Conservation (phyloP, 257 asterid species). For the Solanum boliviense region DNA sequence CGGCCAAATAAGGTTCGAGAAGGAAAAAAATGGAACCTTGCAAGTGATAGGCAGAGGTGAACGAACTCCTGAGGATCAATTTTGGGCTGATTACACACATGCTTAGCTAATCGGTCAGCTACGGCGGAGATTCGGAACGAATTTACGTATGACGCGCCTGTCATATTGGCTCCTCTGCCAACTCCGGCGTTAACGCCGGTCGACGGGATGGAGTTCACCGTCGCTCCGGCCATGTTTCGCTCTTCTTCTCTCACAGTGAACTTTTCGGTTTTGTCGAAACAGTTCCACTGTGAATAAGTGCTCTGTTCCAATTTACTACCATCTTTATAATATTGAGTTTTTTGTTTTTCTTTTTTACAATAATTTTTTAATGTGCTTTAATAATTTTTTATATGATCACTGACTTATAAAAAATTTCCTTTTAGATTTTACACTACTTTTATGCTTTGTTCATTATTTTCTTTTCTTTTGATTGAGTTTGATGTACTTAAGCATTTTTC, state of each 20-base stretch:
- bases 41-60: conserved; percentile 53
- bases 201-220: conserved; percentile 12
- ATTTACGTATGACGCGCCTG: conserved; percentile 20
- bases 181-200: not conserved
- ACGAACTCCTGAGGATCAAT: conserved; percentile 23
- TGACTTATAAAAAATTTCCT: not conserved
- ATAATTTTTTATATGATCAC: not conserved
- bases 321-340: not conserved
- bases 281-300: not conserved
- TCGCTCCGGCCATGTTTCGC: conserved; percentile 7
- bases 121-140: conserved; percentile 36
- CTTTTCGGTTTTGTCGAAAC: not conserved
- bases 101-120: conserved; percentile 27
- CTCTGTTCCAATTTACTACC: not conserved
- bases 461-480: too few species aligned
- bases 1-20: not conserved
- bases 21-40: conserved; percentile 1
- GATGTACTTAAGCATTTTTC: too few species aligned
- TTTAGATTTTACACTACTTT: too few species aligned
- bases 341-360: too few species aligned
- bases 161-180: not conserved
- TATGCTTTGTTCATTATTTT: too few species aligned
- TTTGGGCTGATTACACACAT: conserved; percentile 3
- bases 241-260: not conserved
- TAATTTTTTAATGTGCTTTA: not conserved